These are phyloP conservation scores for Keithomyces neogunnii DNA, from an alignment of 2,329 filamentous ascomycete genomes.

Conservation along the genomic window DNA sequence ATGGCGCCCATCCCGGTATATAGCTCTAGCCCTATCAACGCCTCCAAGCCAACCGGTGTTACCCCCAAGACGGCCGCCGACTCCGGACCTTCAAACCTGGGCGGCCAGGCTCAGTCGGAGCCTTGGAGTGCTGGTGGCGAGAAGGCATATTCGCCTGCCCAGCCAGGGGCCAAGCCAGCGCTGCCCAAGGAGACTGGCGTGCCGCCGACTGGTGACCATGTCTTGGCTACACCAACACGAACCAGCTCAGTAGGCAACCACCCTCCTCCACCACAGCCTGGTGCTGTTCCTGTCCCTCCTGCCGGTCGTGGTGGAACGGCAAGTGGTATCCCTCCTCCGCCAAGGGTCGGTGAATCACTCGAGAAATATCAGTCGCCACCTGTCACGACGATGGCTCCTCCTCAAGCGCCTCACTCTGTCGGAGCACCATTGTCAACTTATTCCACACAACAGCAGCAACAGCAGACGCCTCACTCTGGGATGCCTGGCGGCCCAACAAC, in stretches of 20 bases:
- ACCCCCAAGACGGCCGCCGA: slow-evolving; percentile 34
- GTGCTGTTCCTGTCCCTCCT: slow-evolving; percentile 40
- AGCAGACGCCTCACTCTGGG: slow-evolving; percentile 18
- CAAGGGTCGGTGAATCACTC: slow-evolving; percentile 38
- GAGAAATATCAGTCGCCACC: slow-evolving; percentile 22
- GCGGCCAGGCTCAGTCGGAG: slow-evolving; percentile 3
- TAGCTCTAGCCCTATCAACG: slow-evolving; percentile 49
- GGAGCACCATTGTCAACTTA: slow-evolving; percentile 37
- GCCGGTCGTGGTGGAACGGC: slow-evolving; percentile 6
- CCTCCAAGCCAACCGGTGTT: slow-evolving; percentile 41
- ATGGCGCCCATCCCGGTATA: slow-evolving; percentile 57
- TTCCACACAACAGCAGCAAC: slow-evolving; percentile 22
- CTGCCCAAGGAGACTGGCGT: slow-evolving; percentile 35
- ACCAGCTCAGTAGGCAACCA: slow-evolving; percentile 19
- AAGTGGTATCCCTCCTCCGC: slow-evolving; percentile 37
- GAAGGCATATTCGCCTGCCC: slow-evolving; percentile 31
- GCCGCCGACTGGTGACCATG: slow-evolving; percentile 24
- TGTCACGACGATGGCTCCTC: slow-evolving; percentile 30
- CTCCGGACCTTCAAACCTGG: background rate
- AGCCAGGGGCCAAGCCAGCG: slow-evolving; percentile 37
- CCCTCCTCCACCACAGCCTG: slow-evolving; percentile 50
- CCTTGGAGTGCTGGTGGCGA: slow-evolving; percentile 5
- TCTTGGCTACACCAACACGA: slow-evolving; percentile 35
- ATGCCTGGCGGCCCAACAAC: slow-evolving; percentile 14
- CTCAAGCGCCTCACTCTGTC: slow-evolving; percentile 29